phyloP scores from a whole-genome alignment of 768 basidiomycete genomes.

The Tremella fuciformis region DNA sequence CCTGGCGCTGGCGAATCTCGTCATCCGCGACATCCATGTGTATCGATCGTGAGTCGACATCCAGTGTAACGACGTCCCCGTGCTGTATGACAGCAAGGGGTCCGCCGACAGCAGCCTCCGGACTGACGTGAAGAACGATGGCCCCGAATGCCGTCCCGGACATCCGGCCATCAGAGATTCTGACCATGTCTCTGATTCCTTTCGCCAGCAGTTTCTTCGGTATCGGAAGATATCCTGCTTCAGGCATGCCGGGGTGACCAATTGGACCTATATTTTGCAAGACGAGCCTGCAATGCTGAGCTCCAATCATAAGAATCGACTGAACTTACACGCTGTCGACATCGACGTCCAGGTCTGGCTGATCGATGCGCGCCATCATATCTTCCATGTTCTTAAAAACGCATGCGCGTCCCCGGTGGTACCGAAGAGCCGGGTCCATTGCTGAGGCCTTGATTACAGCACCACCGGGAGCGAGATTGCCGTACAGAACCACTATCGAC shows the following conservation, averaged over 20 bases:
- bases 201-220: conserved; percentile 33
- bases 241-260: conserved; percentile 46
- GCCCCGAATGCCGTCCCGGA: conserved; percentile 42
- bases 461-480: conserved; percentile 75
- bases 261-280: conserved; percentile 41
- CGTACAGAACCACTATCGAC: conserved; percentile 70
- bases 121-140: conserved; percentile 42
- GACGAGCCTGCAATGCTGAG: conserved; percentile 16
- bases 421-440: conserved; percentile 8
- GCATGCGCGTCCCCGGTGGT: conserved; percentile 32
- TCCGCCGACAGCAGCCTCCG: conserved; percentile 41
- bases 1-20: conserved; percentile 11
- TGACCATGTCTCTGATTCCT: conserved; percentile 44
- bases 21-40: conserved; percentile 14
- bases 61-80: conserved; percentile 26
- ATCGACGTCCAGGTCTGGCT: conserved; percentile 26
- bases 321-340: conserved; percentile 8
- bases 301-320: neutral
- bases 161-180: conserved; percentile 42
- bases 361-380: conserved; percentile 31
- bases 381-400: conserved; percentile 34
- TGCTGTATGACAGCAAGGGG: conserved; percentile 30
- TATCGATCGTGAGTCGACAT: conserved; percentile 10
- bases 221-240: conserved; percentile 46
- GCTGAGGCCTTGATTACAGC: conserved; percentile 71